Evolutionary conservation across 2,329 filamentous ascomycete genomes (phyloP).

Genomic region (Fusarium annulatum): DNA sequence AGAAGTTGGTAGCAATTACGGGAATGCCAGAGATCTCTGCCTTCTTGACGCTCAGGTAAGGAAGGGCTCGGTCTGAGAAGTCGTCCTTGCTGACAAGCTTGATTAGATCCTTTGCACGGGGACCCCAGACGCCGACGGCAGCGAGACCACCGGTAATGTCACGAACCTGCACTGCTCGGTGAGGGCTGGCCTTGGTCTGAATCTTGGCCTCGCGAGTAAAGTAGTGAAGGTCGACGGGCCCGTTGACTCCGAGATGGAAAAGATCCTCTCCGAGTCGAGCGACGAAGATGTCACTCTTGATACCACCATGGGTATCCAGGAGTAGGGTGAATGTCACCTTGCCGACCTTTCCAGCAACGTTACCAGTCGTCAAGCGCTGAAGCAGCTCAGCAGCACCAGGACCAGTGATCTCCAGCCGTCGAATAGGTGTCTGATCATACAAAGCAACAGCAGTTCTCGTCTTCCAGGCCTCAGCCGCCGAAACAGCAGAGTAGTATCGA

Average conservation of each 20-base stretch:
- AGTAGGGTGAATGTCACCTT: constrained; percentile 67
- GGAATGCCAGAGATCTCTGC: constrained; percentile 65
- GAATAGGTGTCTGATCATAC: constrained; percentile 71
- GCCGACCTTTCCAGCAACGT: constrained; percentile 60
- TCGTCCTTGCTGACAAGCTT: constrained; percentile 57
- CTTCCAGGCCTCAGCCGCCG: constrained; percentile 72
- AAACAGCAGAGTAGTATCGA: constrained; percentile 66
- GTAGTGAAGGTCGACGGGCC: constrained; percentile 64
- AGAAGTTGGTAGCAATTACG: constrained; percentile 65
- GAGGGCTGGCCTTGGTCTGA: constrained; percentile 55
- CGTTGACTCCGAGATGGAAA: constrained; percentile 68
- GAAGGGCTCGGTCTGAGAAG: constrained; percentile 58
- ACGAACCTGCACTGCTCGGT: constrained; percentile 61
- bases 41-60: constrained; percentile 62
- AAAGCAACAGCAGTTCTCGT: constrained; percentile 70
- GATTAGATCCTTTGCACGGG: constrained; percentile 64
- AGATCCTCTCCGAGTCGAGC: constrained; percentile 60
- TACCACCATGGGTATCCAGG: constrained; percentile 63
- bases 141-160: constrained; percentile 71
- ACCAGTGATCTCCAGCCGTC: constrained; percentile 67
- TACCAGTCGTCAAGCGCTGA: constrained; percentile 62
- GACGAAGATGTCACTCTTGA: constrained; percentile 68
- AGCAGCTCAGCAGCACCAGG: constrained; percentile 67
- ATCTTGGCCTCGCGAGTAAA: constrained; percentile 62
- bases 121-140: constrained; percentile 72